Conservation (phyloP, 2,329 filamentous ascomycete species). For the Rosellinia necatrix region DNA sequence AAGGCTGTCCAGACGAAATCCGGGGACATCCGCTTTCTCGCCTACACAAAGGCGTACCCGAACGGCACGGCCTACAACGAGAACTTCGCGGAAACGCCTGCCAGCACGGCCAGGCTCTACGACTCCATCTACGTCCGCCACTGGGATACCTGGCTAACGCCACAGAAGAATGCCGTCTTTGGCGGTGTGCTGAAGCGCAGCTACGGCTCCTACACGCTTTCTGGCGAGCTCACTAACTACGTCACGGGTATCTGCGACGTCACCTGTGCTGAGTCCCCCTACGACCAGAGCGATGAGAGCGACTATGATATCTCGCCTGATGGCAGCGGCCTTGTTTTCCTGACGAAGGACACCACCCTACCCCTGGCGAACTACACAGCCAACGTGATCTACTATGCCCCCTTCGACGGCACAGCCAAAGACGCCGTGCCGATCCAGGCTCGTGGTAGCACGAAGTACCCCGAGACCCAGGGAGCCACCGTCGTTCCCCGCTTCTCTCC, state of each 20-base stretch:
- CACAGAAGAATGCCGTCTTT: slow-evolving; percentile 63
- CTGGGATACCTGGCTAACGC: slow-evolving; percentile 62
- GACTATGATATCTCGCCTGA: slow-evolving; percentile 62
- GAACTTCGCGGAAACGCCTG: slow-evolving; percentile 49
- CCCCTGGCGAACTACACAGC: slow-evolving; percentile 59
- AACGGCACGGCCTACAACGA: slow-evolving; percentile 64
- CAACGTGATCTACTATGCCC: slow-evolving; percentile 43
- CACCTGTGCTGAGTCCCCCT: slow-evolving; percentile 48
- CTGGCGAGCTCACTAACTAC: slow-evolving; percentile 42
- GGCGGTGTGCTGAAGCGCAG: slow-evolving; percentile 54
- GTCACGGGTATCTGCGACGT: slow-evolving; percentile 43
- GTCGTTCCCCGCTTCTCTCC: slow-evolving; percentile 56
- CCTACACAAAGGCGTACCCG: slow-evolving; percentile 57
- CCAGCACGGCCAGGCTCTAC: slow-evolving; percentile 60
- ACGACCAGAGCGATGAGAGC: slow-evolving; percentile 58
- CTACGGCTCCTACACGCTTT: slow-evolving; percentile 37
- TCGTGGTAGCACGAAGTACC: slow-evolving; percentile 38
- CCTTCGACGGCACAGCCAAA: slow-evolving; percentile 38
- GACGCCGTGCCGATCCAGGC: slow-evolving; percentile 43
- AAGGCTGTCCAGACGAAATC: slow-evolving; percentile 41
- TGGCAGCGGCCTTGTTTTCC: slow-evolving; percentile 54
- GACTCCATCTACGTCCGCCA: slow-evolving; percentile 62
- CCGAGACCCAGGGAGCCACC: slow-evolving; percentile 42
- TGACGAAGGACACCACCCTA: slow-evolving; percentile 59
- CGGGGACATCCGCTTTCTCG: slow-evolving; percentile 45